Base-by-base conservation (phyloP, 2,329 filamentous ascomycete species). In the Tolypocladium guangdongense region DNA sequence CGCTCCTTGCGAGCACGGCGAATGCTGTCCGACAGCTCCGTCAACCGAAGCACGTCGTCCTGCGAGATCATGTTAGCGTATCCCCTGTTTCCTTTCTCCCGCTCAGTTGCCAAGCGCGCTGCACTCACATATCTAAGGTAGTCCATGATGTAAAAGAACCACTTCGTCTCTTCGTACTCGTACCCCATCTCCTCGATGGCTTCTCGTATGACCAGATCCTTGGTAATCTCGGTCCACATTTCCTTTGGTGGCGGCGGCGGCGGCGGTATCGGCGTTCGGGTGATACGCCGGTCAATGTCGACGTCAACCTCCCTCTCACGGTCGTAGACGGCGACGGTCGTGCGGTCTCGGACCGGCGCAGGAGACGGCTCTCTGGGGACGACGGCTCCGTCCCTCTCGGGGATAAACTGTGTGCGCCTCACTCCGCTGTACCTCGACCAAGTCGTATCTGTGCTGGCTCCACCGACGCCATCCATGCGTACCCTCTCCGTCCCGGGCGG, bases 181-280 rank as follows among this genome's bases (percentile, higher is more conserved):
- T 96, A 97, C 3, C 89, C 89, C 64, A 85, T 73, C 62, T 86
- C 78, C 60, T 95, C 86, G 58, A 97, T 88, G 20, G 93, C 93
- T 66, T 96, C 90, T 51, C 86, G 83, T 55, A 86, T 78, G 18
- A 97, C 89, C 37, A 97, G 72, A 60, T 96, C 91, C 71, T 95
- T 96, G 47, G 92, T 95, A 61, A 99, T 90, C 71, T 97, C 93
- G 0, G 93, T 99, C 92, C 92, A 97, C 74, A 95, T 88, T 55
- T 86, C 82, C 53, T 80, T 78, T 35, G 78, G 72, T 51, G 76
- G 77, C 24, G 74, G 68, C 16, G 67, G 66, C 18, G 70, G 63
- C 52, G 62, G 70, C 54, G 59, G 66, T 50, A 57, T 68, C 56
- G 63, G 67, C 36, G 58, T 57, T 32, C 69, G 71, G 53, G 71